Base-by-base conservation (phyloP, 2,329 filamentous ascomycete species). In the Paecilomyces fulvus region DNA sequence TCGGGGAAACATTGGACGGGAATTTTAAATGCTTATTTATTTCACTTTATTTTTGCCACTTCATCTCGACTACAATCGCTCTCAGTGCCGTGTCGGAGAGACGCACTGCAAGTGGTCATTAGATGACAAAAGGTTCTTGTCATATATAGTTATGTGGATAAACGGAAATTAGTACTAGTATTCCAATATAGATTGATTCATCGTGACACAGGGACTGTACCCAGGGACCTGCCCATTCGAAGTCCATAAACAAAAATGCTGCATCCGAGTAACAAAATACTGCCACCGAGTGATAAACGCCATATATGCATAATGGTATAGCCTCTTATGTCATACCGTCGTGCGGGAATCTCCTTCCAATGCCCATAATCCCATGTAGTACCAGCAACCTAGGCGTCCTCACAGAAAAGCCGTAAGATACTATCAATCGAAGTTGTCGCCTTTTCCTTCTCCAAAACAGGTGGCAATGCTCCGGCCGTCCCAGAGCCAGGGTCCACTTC, bases 381-480 rank as follows among this genome's bases (percentile, higher is more conserved):
- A n/a, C 43, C 1, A 48, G 20, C 21, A 14, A 49, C 9, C 66
- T 52, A 70, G 53, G 65, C 61, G 46, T 72, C 69, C 56, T 75
- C 73, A 48, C 73, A 76, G 60, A 76, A 76, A 8, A 76, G 51
- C 54, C 66, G 69, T 59, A 76, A 58, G 10, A 76, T 64, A 43
- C 70, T 70, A 64, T 76, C 73, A 52, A 76, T 71, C 59, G 70
- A 69, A 53, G 66, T 69, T 65, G 72, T 76, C 20, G 72, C 73
- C 53, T 70, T 75, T 23, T 64, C 70, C 52, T 70, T 74, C 21
- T 72, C 64, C 52, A 76, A 56, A 14, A 68, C 55, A 11, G 65
- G 56, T 10, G 67, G 60, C 10, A 59, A 48, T 25, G 30, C 56
- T 61, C 12, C 48, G 48, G 10, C 20, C 53, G 14, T 30, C 51